Evolutionary conservation across 2,329 filamentous ascomycete species (phyloP).

Genomic region (Neospermospora avenae): DNA sequence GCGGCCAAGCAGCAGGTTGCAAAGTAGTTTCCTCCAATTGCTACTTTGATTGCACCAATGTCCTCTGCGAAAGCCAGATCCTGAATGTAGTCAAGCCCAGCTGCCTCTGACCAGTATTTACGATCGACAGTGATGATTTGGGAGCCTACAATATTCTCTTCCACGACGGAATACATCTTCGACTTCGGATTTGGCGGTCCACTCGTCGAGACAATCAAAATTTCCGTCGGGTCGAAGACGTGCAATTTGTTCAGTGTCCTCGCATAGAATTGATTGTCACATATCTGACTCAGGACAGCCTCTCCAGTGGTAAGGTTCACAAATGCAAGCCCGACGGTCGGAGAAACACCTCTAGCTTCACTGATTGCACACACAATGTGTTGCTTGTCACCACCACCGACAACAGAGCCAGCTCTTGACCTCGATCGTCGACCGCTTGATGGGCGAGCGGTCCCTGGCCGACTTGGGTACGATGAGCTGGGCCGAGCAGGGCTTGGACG

Average conservation of each 20-base stretch:
- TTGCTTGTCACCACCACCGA: constrained; percentile 52
- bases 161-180: constrained; percentile 69
- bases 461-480: constrained; percentile 7
- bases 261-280: constrained; percentile 88
- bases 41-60: constrained; percentile 74
- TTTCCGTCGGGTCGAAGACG: constrained; percentile 74
- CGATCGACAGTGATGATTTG: constrained; percentile 66
- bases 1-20: constrained; percentile 82
- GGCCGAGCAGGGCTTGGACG: constrained; percentile 29
- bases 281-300: constrained; percentile 83
- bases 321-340: constrained; percentile 81
- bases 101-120: constrained; percentile 77
- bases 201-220: constrained; percentile 73
- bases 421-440: constrained; percentile 30
- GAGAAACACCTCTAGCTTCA: constrained; percentile 83
- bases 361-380: constrained; percentile 84
- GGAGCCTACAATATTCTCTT: constrained; percentile 65
- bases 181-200: constrained; percentile 63
- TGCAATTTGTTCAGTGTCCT: constrained; percentile 83
- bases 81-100: constrained; percentile 74
- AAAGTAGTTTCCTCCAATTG: constrained; percentile 80
- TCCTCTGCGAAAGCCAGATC: constrained; percentile 78
- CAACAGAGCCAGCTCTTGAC: constrained; percentile 27
- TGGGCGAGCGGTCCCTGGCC: constrained; percentile 27
- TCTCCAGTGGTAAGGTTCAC: constrained; percentile 84